Evolutionary conservation across 1,284 basidiomycete genomes (phyloP).

Genomic region (Irpex sp.): DNA sequence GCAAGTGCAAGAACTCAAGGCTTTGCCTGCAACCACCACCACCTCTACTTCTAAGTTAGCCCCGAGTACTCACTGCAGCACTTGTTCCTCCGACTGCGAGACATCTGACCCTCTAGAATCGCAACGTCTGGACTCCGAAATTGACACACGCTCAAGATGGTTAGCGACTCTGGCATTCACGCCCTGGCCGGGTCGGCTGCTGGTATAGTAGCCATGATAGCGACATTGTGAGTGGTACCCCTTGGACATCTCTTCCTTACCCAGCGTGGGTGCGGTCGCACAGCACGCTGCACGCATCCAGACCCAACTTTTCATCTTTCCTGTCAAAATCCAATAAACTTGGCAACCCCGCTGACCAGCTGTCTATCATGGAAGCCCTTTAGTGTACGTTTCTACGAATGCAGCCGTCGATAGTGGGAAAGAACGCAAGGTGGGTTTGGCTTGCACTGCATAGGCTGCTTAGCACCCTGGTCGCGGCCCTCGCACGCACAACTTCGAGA

Average conservation of each 20-base stretch:
- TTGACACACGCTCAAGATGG: slow-evolving; percentile 15
- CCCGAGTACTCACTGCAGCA: no score
- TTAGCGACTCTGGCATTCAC: slow-evolving; percentile 87
- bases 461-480: background rate
- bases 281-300: background rate
- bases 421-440: slow-evolving; percentile 56
- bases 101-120: background rate
- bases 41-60: background rate
- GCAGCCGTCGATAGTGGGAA: slow-evolving; percentile 89
- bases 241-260: background rate
- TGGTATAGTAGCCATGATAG: slow-evolving; percentile 87
- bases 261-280: no score
- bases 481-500: background rate
- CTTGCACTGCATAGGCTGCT: no score
- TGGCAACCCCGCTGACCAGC: background rate
- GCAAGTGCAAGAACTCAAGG: background rate
- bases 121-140: background rate
- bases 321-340: background rate
- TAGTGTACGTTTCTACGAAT: slow-evolving; percentile 90
- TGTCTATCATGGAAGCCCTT: slow-evolving; percentile 52
- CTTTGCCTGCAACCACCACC: background rate
- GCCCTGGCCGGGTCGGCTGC: slow-evolving; percentile 88
- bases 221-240: slow-evolving; percentile 63
- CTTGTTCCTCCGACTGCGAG: no score
- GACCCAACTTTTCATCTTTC: slow-evolving; percentile 16